These are phyloP conservation scores for Populus hybrid DNA, from an alignment of 441 rosid species.

Conservation along the genomic window DNA sequence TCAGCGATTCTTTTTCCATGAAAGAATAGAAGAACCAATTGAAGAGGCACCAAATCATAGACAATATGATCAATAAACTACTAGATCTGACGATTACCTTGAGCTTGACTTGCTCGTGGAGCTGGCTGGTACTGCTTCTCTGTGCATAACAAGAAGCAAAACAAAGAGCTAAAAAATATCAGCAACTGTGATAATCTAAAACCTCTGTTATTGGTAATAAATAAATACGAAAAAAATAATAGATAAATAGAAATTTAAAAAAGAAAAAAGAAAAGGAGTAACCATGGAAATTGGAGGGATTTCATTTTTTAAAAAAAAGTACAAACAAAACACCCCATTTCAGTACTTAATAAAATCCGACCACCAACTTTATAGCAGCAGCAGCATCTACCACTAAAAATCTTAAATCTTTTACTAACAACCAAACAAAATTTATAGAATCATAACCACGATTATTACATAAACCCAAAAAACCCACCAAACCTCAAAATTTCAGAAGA, in stretches of 20 bases:
- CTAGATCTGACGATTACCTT: slow-evolving; percentile 33
- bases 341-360: background rate
- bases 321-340: background rate
- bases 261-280: background rate
- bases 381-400: background rate
- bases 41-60: background rate
- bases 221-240: background rate
- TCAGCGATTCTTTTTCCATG: background rate
- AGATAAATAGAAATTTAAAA: background rate
- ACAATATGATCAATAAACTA: background rate
- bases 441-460: slow-evolving; percentile 1
- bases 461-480: background rate
- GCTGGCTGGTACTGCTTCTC: slow-evolving; percentile 51
- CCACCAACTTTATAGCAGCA: slow-evolving; percentile 1
- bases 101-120: slow-evolving; percentile 33
- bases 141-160: slow-evolving; percentile 15
- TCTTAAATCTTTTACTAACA: background rate
- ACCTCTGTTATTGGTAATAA: background rate
- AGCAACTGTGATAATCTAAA: background rate
- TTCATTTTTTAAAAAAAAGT: background rate
- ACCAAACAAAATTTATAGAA: background rate
- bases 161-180: background rate
- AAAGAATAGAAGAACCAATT: background rate
- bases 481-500: background rate
- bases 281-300: background rate